Conservation (phyloP, 2,329 filamentous ascomycete genomes). For the Aspergillus sp. region DNA sequence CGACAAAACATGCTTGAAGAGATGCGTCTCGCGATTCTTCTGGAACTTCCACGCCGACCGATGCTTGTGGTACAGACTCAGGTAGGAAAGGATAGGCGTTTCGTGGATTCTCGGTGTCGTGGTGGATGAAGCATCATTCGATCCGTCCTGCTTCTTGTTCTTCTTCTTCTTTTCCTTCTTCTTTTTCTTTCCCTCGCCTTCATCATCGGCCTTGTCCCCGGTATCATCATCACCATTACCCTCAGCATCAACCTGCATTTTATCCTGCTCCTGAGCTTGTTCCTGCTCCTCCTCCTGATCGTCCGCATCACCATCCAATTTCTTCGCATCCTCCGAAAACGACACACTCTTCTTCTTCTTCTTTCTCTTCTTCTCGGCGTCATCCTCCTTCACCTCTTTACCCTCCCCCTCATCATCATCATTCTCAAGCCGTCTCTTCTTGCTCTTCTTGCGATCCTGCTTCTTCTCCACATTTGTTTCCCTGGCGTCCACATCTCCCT, state of each 20-base stretch:
- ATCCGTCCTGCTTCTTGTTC: constrained; percentile 29
- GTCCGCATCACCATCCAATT: constrained; percentile 55
- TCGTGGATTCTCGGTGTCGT: constrained; percentile 29
- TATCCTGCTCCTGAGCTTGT: constrained; percentile 2
- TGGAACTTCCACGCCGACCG: constrained; percentile 88
- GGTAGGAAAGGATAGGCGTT: constrained; percentile 69
- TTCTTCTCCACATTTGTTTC: not conserved
- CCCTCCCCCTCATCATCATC: constrained; percentile 12
- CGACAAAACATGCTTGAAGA: constrained; percentile 81
- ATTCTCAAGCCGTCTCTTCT: constrained; percentile 22
- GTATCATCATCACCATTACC: constrained; percentile 5
- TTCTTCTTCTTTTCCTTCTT: constrained; percentile 28
- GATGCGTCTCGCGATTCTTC: constrained; percentile 83
- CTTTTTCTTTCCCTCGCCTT: constrained; percentile 25
- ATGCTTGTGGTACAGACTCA: constrained; percentile 71
- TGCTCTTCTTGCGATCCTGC: constrained; percentile 11
- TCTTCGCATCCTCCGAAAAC: constrained; percentile 65
- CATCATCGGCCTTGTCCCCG: constrained; percentile 1
- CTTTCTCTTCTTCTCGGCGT: constrained; percentile 14
- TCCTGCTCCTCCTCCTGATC: constrained; percentile 10
- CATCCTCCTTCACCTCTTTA: constrained; percentile 19
- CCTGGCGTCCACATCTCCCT: not conserved
- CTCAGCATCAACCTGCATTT: constrained; percentile 3
- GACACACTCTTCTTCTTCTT: constrained; percentile 59
- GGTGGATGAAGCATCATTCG: constrained; percentile 17